A percentile compares a stretch with the other conserved stretches of the same genome.
Conservation (phyloP, 257 asterid genomes). For the Verbena officinalis region DNA sequence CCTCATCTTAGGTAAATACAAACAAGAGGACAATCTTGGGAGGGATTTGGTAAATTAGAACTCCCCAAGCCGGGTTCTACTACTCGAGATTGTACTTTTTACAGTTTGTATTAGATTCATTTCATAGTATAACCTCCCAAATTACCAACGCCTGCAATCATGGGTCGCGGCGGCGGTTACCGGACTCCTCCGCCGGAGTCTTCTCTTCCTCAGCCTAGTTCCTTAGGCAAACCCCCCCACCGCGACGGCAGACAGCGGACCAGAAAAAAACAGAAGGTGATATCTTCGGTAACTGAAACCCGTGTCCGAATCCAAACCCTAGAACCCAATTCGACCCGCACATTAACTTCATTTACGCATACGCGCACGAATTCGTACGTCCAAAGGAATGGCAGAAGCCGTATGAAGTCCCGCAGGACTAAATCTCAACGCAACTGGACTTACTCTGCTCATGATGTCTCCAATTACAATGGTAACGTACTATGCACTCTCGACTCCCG, state of each 20-base stretch:
- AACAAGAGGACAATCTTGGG: no score
- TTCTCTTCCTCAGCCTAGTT: slow-evolving; percentile 20
- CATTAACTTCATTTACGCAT: slow-evolving; percentile 31
- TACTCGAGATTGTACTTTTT: no score
- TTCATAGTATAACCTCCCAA: not conserved
- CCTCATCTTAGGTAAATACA: no score
- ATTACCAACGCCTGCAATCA: slow-evolving; percentile 23
- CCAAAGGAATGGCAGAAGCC: slow-evolving; percentile 26
- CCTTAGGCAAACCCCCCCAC: slow-evolving; percentile 29
- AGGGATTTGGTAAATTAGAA: no score
- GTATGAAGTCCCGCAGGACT: slow-evolving; percentile 29
- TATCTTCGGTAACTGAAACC: slow-evolving; percentile 34
- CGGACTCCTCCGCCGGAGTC: slow-evolving; percentile 22
- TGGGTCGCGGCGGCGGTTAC: slow-evolving; percentile 31
- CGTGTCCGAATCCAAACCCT: slow-evolving; percentile 36
- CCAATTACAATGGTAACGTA: slow-evolving; percentile 48
- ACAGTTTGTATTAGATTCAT: no score
- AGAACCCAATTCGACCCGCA: slow-evolving; percentile 29
- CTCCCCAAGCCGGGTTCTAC: no score
- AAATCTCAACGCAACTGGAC: slow-evolving; percentile 63
- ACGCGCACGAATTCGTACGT: slow-evolving; percentile 16
- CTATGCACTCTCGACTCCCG: not conserved
- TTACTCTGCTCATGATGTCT: slow-evolving; percentile 52
- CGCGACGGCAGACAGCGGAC: slow-evolving; percentile 17
- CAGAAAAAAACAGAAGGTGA: slow-evolving; percentile 35